Evolutionary conservation across 768 basidiomycete species (phyloP), one percentile per base, ranked within the genome.

Genomic region (Leccinum pellstonianum): DNA sequence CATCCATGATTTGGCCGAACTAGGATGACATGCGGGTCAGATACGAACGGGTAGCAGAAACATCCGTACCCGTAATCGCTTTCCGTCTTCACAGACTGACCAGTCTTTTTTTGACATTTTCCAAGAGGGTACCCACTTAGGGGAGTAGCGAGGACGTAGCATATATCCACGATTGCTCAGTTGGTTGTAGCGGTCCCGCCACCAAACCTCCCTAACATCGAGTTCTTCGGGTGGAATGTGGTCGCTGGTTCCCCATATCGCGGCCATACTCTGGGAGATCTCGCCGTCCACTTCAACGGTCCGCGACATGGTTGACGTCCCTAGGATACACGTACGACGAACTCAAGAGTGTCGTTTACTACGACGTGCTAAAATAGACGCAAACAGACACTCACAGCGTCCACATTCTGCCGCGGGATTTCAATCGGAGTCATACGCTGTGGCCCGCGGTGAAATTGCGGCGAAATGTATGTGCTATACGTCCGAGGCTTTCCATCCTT

Each of bases 1-100:
- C 35, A 0, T 35, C 12, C 0, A 35, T 35, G 0, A 35, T 0
- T 35, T 5, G n/a, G 4, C 41, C n/a, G 0, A 19, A 43, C 41
- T 43, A 4, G n/a, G n/a, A 19, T 43, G n/a, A 0, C 41, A 43
- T 43, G 21, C 21, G 21, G 21, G 21, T 43, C 17, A 43, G n/a
- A 43, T 43, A 1, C n/a, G 17, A 19, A 46, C 19, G 9, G 43
- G 43, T 0, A 33, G 1, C 0, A 33, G 1, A 33, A 2, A 33
- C 11, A n/a, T 46, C 1, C 43, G 0, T 19, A 46, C 43, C 43
- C 10, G 1, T 46, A 46, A 4, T 19, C 25, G 25, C 41, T 4
- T 43, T 1, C 41, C 41, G 0, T 43, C 41, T 43, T 43, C 41
- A 43, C 41, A 15, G 14, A 15, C 15, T 41, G 14, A 6, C 38